These are phyloP conservation scores for Picochlorum sp. DNA, from an alignment of 139 green algal species.

Conservation along the genomic window DNA sequence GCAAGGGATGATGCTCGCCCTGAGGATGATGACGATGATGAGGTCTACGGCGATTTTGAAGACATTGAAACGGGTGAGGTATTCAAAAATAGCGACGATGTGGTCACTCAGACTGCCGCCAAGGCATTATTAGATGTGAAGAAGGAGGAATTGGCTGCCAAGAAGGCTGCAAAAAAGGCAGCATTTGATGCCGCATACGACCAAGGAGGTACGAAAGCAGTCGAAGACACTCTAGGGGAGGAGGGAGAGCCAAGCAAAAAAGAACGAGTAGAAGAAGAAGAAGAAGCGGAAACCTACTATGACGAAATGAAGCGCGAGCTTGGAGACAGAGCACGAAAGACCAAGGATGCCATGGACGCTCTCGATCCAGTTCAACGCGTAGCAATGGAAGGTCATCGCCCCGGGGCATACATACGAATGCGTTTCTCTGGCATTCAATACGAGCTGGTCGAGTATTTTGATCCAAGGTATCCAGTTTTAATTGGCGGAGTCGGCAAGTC, in stretches of 20 bases:
- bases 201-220: slow-evolving; percentile 22
- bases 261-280: slow-evolving; percentile 18
- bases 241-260: slow-evolving; percentile 12
- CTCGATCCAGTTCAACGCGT: slow-evolving; percentile 62
- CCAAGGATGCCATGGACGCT: slow-evolving; percentile 56
- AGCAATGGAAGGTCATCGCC: slow-evolving; percentile 57
- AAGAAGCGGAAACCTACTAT: slow-evolving; percentile 75
- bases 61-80: slow-evolving; percentile 77
- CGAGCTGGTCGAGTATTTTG: slow-evolving; percentile 81
- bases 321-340: slow-evolving; percentile 44
- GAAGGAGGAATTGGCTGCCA: slow-evolving; percentile 31
- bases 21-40: slow-evolving; percentile 18
- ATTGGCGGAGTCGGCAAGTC: slow-evolving; percentile 67
- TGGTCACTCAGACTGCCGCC: slow-evolving; percentile 48
- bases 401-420: slow-evolving; percentile 84
- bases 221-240: background rate
- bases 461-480: slow-evolving; percentile 73
- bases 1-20: slow-evolving; percentile 43
- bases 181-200: slow-evolving; percentile 66
- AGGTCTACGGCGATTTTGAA: slow-evolving; percentile 74
- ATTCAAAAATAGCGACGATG: slow-evolving; percentile 28
- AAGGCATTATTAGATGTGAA: slow-evolving; percentile 21
- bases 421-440: slow-evolving; percentile 74
- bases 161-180: slow-evolving; percentile 72
- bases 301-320: slow-evolving; percentile 84